A percentile compares a stretch with the other conserved stretches of the same genome.
Evolutionary conservation across 495 filamentous ascomycete genomes (phyloP).

Genomic region (Aspergillus sparsus): DNA sequence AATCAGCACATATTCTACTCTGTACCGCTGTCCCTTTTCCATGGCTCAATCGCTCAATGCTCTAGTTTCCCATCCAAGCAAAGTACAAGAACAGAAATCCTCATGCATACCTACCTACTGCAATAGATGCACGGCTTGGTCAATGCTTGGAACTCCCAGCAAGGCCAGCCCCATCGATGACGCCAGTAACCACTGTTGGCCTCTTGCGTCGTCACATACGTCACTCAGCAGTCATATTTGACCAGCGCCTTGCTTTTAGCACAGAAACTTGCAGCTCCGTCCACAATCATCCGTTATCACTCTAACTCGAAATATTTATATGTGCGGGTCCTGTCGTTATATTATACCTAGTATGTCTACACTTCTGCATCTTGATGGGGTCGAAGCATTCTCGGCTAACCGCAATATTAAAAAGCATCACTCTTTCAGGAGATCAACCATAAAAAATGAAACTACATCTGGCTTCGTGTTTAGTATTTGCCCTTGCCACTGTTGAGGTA

Average conservation of each 20-base stretch:
- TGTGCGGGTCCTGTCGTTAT: not conserved
- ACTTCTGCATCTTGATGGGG: not conserved
- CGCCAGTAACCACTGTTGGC: constrained; percentile 21
- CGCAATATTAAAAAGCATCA: too few species aligned
- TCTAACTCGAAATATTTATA: not conserved
- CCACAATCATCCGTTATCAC: not conserved
- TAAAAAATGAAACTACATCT: constrained; percentile 71
- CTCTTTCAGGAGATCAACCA: constrained; percentile 8
- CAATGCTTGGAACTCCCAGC: constrained; percentile 14
- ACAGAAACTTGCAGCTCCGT: constrained; percentile 13
- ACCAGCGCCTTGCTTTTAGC: constrained; percentile 10
- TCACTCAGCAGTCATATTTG: constrained; percentile 46
- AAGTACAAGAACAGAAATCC: not conserved
- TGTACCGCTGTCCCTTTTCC: too few species aligned
- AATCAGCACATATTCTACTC: too few species aligned
- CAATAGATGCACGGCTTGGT: constrained; percentile 1
- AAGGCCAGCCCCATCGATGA: constrained; percentile 24
- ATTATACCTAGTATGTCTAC: not conserved
- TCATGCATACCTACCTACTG: not conserved
- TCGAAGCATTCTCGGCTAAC: constrained; percentile 3
- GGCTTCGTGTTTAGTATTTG: constrained; percentile 65
- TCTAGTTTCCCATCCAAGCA: too few species aligned
- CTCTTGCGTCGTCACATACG: constrained; percentile 34
- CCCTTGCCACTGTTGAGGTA: constrained; percentile 64
- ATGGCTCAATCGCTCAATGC: too few species aligned